phyloP scores from a whole-genome alignment of 2,329 filamentous ascomycete species.

The Sporothrix brunneoviolacea region DNA sequence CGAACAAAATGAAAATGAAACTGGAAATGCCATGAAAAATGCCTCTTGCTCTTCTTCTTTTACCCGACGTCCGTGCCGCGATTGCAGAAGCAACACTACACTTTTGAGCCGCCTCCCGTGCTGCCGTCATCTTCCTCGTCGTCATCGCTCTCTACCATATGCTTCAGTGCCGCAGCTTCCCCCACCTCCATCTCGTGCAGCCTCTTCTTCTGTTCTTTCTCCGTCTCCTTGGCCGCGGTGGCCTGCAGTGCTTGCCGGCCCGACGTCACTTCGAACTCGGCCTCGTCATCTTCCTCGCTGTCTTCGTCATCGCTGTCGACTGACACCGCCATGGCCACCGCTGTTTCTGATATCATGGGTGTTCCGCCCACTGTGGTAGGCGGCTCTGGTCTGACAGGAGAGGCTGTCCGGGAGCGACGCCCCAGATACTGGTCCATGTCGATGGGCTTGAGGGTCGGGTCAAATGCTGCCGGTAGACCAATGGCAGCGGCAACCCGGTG shows the following conservation, averaged over 20 bases:
- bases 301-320: conserved; percentile 38
- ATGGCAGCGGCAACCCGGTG: conserved; percentile 58
- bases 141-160: conserved; percentile 18
- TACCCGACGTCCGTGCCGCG: no score
- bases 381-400: conserved; percentile 9
- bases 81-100: no score
- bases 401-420: conserved; percentile 15
- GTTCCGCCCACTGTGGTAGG: neutral
- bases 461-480: conserved; percentile 55
- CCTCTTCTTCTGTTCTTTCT: conserved; percentile 42
- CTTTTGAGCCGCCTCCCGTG: neutral
- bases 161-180: conserved; percentile 45
- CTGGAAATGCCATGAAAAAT: no score
- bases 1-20: no score
- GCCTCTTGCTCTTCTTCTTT: no score
- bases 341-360: conserved; percentile 13
- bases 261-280: conserved; percentile 36
- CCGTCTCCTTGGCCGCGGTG: conserved; percentile 38
- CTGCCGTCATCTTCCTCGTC: conserved; percentile 26
- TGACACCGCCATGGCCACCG: conserved; percentile 17
- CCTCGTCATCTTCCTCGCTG: conserved; percentile 35
- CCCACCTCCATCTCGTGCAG: conserved; percentile 55
- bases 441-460: conserved; percentile 56
- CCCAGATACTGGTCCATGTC: conserved; percentile 23
- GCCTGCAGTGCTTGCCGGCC: conserved; percentile 36